Evolutionary conservation across 2,329 filamentous ascomycete genomes (phyloP).

Genomic region (Stachybotrys chartarum): DNA sequence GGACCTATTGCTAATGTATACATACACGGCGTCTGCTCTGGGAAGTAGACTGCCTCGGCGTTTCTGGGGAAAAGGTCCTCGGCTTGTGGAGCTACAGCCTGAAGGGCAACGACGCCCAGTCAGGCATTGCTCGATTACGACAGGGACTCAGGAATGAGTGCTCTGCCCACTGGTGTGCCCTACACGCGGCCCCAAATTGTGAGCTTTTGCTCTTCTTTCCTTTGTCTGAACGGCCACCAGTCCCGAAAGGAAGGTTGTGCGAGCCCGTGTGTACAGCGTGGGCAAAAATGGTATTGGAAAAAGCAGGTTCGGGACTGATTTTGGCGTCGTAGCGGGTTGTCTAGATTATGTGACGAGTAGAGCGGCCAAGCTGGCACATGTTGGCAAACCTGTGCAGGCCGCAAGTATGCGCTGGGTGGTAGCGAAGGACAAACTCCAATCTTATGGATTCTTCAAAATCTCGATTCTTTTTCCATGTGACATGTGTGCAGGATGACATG

Average conservation of each 20-base stretch:
- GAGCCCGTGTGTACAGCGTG: background rate
- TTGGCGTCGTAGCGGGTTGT: background rate
- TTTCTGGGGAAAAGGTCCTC: background rate
- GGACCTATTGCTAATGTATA: background rate
- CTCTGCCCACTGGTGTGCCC: too few species aligned
- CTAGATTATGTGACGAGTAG: background rate
- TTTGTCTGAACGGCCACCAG: slow-evolving; percentile 1
- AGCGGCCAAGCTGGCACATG: too few species aligned
- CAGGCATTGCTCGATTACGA: too few species aligned
- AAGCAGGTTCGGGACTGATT: background rate
- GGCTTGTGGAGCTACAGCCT: too few species aligned
- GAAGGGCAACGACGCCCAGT: background rate
- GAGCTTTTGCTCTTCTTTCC: too few species aligned
- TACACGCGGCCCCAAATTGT: too few species aligned
- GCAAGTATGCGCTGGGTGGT: background rate
- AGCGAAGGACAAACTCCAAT: background rate
- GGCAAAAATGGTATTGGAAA: background rate
- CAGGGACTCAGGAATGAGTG: too few species aligned
- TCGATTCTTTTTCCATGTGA: too few species aligned
- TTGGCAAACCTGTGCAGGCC: background rate
- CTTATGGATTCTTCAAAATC: background rate
- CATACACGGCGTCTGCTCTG: background rate
- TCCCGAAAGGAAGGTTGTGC: background rate
- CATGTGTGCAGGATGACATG: too few species aligned
- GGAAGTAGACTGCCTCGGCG: too few species aligned